Evolutionary conservation across 2,329 filamentous ascomycete species (phyloP), one percentile per base, ranked within the genome.

Genomic region (Cytospora leucostoma): DNA sequence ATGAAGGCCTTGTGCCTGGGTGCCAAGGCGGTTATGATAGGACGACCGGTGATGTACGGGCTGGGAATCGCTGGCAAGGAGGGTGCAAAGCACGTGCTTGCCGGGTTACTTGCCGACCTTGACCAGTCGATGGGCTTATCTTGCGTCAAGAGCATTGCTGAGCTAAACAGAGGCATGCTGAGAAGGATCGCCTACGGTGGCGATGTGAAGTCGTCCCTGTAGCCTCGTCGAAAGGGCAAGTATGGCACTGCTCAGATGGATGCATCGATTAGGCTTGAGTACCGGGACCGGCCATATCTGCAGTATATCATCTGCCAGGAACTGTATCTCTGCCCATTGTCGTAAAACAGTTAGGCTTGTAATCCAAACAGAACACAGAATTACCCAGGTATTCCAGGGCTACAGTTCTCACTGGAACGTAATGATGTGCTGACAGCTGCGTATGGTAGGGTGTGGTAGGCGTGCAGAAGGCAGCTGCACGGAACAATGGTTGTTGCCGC

Each of bases 11-110:
- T 82, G 75, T 70, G 79, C 74, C 63, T 84, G 74, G 79, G 85
- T 1, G 86, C 84, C 0, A 81, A 84, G 67, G 82, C 78, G 3
- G 83, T 87, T 1, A 74, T 86, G 13, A 77, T 88, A 11, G 84
- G 83, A 3, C 73, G 85, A 61, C 84, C 85, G 5, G 83, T 80
- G 27, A 79, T 87, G 15, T 88, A 87, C 69, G 84, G 84, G 0
- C 72, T 88, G 15, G 80, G 79, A 2, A 78, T 86, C 27, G 80
- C 77, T 6, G 85, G 85, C 6, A 78, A 81, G 68, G 75, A 79
- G 49, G 85, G 86, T 11, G 85, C 83, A 1, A 79, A 79, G 65
- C 75, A 82, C 57, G 79, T 82, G 2, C 68, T 85, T 61, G 77
- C 77, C 57, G 79, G 82, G 1, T 68, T 86, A 19, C 70, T 85